A percentile compares a stretch with the other conserved stretches of the same genome.
Conservation (phyloP, 495 filamentous ascomycete genomes). For the Barbatosphaeria neglecta region DNA sequence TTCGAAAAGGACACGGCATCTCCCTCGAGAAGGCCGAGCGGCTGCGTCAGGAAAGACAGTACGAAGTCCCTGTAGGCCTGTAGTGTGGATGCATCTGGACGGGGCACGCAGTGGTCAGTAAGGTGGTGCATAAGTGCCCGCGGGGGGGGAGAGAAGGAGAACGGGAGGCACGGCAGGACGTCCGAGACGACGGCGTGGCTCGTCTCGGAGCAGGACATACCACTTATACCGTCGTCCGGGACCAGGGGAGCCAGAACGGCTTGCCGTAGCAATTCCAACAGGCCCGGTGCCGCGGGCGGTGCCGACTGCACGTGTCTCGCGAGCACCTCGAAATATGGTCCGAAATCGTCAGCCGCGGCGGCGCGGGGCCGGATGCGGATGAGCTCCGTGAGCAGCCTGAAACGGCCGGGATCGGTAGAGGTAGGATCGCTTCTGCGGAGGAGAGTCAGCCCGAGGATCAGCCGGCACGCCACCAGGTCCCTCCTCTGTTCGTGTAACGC, state of each 20-base stretch:
- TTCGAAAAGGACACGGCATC: neutral
- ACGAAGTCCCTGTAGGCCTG: conserved; percentile 13
- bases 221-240: neutral
- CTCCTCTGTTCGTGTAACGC: neutral
- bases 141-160: too few species aligned
- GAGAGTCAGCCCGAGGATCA: neutral
- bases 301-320: conserved; percentile 2
- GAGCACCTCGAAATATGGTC: conserved; percentile 10
- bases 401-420: neutral
- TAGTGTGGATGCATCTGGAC: neutral
- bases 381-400: conserved; percentile 8
- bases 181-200: too few species aligned
- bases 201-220: too few species aligned
- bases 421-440: neutral
- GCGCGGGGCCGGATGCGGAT: conserved; percentile 1
- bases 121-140: too few species aligned
- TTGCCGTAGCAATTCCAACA: conserved; percentile 3
- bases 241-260: conserved; percentile 5
- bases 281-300: conserved; percentile 2
- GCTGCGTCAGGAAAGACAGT: conserved; percentile 14
- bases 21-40: neutral
- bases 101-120: neutral
- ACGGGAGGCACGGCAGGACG: too few species aligned
- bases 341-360: conserved; percentile 4
- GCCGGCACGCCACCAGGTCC: too few species aligned